Percentiles rank a stretch among this genome's conserved stretches.
These are phyloP conservation scores for Cutaneotrichosporon sp. DNA, from an alignment of 1,284 basidiomycete genomes.

Conservation along the genomic window DNA sequence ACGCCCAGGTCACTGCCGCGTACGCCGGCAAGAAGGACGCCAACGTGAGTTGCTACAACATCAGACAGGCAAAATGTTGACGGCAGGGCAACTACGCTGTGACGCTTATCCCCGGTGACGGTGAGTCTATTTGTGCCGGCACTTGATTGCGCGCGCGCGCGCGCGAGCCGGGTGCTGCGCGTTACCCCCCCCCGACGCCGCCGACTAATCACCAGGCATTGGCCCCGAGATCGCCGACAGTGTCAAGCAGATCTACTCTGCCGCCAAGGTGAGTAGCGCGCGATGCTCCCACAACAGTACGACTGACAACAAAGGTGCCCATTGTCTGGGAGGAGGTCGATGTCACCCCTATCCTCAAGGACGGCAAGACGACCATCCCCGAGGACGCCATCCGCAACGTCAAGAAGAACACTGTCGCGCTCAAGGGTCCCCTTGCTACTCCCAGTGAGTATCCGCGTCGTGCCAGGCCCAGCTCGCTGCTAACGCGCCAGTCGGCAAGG, in stretches of 20 bases:
- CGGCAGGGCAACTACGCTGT: constrained; percentile 80
- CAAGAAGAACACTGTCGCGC: constrained; percentile 93
- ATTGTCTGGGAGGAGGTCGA: constrained; percentile 99
- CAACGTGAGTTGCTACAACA: constrained; percentile 57
- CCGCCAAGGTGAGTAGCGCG: constrained; percentile 61
- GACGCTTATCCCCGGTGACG: constrained; percentile 37
- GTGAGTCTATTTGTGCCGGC: constrained; percentile 12
- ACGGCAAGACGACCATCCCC: constrained; percentile 95
- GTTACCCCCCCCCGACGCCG: no score
- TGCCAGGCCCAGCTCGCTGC: neutral
- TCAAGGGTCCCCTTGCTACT: constrained; percentile 94
- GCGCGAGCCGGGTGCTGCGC: no score
- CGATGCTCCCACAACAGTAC: no score
- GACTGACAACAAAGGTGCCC: constrained; percentile 64
- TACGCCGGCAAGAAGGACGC: constrained; percentile 81
- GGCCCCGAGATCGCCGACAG: constrained; percentile 97
- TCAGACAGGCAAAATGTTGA: neutral
- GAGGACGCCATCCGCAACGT: constrained; percentile 85
- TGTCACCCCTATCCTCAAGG: constrained; percentile 87
- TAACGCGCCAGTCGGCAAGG: constrained; percentile 78
- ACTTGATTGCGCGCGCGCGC: no score
- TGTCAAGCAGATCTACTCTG: constrained; percentile 87
- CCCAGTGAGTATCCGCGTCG: constrained; percentile 59
- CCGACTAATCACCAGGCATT: constrained; percentile 61
- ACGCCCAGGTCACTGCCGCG: constrained; percentile 59